Conservation (phyloP, 371 early-diverging fungal genomes). For the Mortierella sp. region DNA sequence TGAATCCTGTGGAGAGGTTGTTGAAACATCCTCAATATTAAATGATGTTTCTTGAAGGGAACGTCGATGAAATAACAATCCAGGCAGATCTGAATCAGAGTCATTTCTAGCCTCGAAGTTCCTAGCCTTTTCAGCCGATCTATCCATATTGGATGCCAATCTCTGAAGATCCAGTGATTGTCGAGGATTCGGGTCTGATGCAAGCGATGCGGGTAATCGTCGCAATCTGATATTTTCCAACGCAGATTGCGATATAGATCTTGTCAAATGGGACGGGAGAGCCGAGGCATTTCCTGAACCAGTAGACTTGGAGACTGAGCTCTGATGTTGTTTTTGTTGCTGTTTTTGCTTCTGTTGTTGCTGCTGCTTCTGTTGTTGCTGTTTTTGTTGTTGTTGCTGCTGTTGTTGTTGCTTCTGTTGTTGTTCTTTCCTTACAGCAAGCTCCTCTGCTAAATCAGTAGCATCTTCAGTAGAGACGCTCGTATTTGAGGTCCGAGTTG, state of each 20-base stretch:
- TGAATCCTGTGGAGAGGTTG: constrained; percentile 4
- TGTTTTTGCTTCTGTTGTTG: not conserved
- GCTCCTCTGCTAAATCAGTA: not conserved
- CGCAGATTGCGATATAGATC: constrained; percentile 32
- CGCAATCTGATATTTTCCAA: constrained; percentile 19
- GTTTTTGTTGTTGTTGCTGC: no score
- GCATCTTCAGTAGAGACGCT: constrained; percentile 9
- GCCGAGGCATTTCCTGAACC: constrained; percentile 16
- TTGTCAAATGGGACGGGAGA: constrained; percentile 11
- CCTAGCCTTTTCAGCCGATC: constrained; percentile 17
- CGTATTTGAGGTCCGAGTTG: constrained; percentile 17
- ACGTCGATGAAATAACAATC: constrained; percentile 30
- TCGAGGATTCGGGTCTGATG: constrained; percentile 16
- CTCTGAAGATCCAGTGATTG: constrained; percentile 44
- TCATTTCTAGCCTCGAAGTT: constrained; percentile 18
- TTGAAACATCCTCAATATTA: not conserved
- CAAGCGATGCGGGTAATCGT: constrained; percentile 20
- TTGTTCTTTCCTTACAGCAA: not conserved
- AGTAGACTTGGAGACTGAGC: not conserved
- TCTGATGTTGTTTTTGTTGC: no score
- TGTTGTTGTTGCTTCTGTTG: not conserved
- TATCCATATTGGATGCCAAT: constrained; percentile 27
- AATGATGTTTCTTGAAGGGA: constrained; percentile 27
- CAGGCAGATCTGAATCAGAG: constrained; percentile 37
- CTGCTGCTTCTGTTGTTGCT: not conserved